Evolutionary conservation across 129 eudicot species (phyloP).

Genomic region (Scalesia atractyloides): DNA sequence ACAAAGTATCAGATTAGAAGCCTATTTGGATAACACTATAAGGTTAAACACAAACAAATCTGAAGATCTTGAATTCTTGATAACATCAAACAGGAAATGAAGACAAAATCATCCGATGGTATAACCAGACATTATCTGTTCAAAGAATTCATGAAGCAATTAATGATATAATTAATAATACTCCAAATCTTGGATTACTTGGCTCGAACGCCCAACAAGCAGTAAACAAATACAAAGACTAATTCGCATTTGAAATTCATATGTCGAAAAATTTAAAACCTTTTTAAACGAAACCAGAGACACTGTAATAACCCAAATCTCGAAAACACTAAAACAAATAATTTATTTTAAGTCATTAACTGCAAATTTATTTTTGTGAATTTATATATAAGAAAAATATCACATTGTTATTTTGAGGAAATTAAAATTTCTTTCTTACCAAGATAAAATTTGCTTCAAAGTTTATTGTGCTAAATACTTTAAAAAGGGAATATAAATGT

Average conservation of each 20-base stretch:
- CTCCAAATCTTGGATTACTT: background rate
- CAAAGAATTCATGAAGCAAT: background rate
- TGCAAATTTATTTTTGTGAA: too few species aligned
- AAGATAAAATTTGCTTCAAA: too few species aligned
- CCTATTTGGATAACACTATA: background rate
- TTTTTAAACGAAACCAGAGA: background rate
- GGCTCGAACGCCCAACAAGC: background rate
- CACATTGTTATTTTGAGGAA: too few species aligned
- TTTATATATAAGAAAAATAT: too few species aligned
- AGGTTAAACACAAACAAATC: background rate
- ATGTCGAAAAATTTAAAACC: background rate
- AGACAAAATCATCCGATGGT: background rate
- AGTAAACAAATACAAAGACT: background rate
- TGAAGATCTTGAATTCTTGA: background rate
- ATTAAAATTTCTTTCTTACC: too few species aligned
- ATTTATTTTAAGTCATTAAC: too few species aligned
- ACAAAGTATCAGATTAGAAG: slow-evolving; percentile 1
- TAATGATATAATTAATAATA: background rate
- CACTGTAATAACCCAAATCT: too few species aligned
- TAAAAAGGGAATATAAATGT: too few species aligned
- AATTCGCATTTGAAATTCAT: background rate
- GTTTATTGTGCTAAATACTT: too few species aligned
- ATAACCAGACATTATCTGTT: background rate
- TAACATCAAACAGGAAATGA: background rate
- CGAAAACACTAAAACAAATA: too few species aligned